Evolutionary conservation across 192 early-diverging fungal genomes (phyloP).

Genomic region (Backusella macrospora): DNA sequence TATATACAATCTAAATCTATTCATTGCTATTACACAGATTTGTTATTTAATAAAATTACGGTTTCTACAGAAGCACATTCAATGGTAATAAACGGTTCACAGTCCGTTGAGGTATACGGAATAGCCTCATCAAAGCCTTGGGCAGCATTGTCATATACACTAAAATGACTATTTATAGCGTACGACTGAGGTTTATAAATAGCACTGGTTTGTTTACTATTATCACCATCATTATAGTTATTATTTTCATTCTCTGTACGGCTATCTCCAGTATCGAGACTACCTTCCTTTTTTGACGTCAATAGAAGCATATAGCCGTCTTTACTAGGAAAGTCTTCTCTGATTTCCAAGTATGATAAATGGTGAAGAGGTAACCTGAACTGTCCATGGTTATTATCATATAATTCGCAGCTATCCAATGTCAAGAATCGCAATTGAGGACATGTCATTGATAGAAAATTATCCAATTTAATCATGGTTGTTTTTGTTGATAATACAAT

Average conservation of each 20-base stretch:
- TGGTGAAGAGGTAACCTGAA: neutral
- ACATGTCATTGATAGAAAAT: neutral
- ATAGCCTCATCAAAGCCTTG: neutral
- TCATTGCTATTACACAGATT: neutral
- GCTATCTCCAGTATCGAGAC: too few species aligned
- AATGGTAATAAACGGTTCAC: neutral
- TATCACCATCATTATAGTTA: too few species aligned
- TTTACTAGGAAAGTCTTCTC: neutral
- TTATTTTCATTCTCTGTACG: neutral
- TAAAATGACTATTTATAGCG: neutral
- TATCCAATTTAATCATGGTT: neutral
- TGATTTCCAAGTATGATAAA: neutral
- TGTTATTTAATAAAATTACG: neutral
- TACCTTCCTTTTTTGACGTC: too few species aligned
- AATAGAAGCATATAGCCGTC: neutral
- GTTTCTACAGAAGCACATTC: neutral
- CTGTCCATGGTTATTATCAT: neutral
- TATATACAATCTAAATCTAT: neutral
- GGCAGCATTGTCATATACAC: neutral
- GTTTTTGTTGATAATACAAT: neutral
- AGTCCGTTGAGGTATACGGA: neutral
- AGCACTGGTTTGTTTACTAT: neutral
- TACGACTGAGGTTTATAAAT: neutral
- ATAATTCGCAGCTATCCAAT: neutral
- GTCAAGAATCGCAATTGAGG: neutral